Evolutionary conservation across 805 yeast genomes (phyloP).

Genomic region (Kluyveromyces dobzhanskii): DNA sequence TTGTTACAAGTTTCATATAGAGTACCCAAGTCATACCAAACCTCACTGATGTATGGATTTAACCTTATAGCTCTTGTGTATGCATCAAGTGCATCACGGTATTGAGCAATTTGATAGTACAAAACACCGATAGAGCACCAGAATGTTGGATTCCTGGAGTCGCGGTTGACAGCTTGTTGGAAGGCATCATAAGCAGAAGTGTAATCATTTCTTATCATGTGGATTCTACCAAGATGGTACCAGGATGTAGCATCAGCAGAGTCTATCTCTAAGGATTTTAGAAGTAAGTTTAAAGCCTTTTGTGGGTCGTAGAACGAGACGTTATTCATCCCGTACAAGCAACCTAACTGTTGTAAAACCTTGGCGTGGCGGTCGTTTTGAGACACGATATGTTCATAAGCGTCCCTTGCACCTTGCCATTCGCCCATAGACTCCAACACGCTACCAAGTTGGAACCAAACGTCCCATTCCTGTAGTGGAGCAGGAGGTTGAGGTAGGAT

Average conservation of each 20-base stretch:
- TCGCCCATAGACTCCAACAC: conserved; percentile 92
- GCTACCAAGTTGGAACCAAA: conserved; percentile 97
- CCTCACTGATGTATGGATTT: conserved; percentile 94
- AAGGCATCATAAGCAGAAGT: conserved; percentile 96
- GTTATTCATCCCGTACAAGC: conserved; percentile 65
- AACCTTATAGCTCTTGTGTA: conserved; percentile 93
- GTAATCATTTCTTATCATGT: conserved; percentile 92
- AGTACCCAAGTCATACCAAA: conserved; percentile 98
- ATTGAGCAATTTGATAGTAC: conserved; percentile 93
- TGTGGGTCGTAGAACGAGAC: conserved; percentile 71
- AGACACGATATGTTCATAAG: conserved; percentile 84
- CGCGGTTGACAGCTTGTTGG: conserved; percentile 97
- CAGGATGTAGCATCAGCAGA: conserved; percentile 90
- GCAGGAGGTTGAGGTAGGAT: conserved; percentile 87
- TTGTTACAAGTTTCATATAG: conserved; percentile 95
- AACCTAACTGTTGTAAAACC: conserved; percentile 92
- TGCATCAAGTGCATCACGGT: conserved; percentile 94
- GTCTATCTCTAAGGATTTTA: conserved; percentile 85
- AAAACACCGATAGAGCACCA: conserved; percentile 96
- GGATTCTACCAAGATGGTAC: conserved; percentile 94
- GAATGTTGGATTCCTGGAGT: conserved; percentile 93
- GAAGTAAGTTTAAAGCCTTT: conserved; percentile 69
- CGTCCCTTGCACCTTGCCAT: conserved; percentile 86
- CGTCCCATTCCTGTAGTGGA: conserved; percentile 92
- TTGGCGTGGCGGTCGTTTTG: conserved; percentile 93